Base-by-base conservation (phyloP, 352 stramenopile genomes). In the Phytophthora lateralis region DNA sequence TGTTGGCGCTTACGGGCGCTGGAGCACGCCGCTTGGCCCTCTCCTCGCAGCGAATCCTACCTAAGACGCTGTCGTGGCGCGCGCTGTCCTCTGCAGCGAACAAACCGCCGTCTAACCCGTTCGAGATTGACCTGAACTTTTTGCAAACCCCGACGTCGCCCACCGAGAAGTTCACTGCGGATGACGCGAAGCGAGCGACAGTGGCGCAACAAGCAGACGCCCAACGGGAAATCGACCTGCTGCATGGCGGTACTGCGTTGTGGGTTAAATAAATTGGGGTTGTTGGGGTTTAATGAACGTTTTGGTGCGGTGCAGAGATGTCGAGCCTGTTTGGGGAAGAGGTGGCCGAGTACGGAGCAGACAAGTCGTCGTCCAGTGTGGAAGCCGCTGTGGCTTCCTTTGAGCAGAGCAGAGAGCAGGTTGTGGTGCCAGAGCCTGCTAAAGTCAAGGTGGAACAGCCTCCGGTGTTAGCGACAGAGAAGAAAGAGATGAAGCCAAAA, bases 81-180 rank as follows among this genome's bases (percentile, higher is more conserved):
- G 49, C 12, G 18, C 17, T 71, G 7, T 67, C 59, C 0, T 60
- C 45, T 9, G 15, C 49, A 24, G 38, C 2, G 0, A 24, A 4
- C 8, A 65, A 66, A 18, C 30, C 51, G 1, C 48, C 54, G 27
- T 43, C 45, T 7, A 84, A 85, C 43, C 78, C 69, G 37, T 86
- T 88, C 49, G 78, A 88, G 45, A 83, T 85, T 50, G 63, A 85
- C 27, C 70, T 88, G 45, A 80, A 55, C 32, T 62, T 29, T 44
- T 48, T 52, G 39, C 54, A 52, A 38, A 52, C 47, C 14, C 20
- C 45, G n/a, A 24, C 41, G 17, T 49, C 43, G 29, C 56, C 58
- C 17, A 39, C 21, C 4, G 48, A 62, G 14, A 63, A 55, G 37
- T n/a, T 63, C 10, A 55, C 51, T 2, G 21, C 69, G 27, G 50